A percentile compares a stretch with the other conserved stretches of the same genome.
phyloP scores from a whole-genome alignment of 2,329 filamentous ascomycete species.

The Neodidymelliopsis sp. region DNA sequence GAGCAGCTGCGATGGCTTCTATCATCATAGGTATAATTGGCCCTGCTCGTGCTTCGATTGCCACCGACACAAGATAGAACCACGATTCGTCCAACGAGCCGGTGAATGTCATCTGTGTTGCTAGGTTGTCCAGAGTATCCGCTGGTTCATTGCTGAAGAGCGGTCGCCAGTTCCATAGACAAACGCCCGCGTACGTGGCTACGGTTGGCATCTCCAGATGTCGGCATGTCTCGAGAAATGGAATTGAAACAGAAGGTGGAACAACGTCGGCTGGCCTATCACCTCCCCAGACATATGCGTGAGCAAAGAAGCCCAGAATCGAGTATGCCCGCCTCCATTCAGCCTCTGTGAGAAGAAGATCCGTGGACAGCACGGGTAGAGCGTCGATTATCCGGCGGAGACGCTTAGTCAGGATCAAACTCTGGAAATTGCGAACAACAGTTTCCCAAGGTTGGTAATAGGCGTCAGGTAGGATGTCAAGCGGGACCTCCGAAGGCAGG shows the following conservation, averaged over 20 bases:
- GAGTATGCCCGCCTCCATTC: constrained; percentile 93
- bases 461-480: constrained; percentile 81
- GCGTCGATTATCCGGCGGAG: constrained; percentile 80
- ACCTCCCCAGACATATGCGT: constrained; percentile 91
- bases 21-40: constrained; percentile 90
- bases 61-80: constrained; percentile 96
- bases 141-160: constrained; percentile 84
- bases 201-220: constrained; percentile 88
- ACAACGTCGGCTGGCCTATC: constrained; percentile 76
- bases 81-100: constrained; percentile 96
- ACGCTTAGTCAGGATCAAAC: constrained; percentile 82
- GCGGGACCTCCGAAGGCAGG: constrained; percentile 79
- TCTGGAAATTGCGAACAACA: constrained; percentile 83
- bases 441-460: constrained; percentile 98
- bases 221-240: constrained; percentile 77
- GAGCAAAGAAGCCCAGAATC: constrained; percentile 78
- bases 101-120: constrained; percentile 88
- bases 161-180: constrained; percentile 96
- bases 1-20: constrained; percentile 80
- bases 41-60: constrained; percentile 90
- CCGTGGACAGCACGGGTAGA: constrained; percentile 83
- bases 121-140: constrained; percentile 85
- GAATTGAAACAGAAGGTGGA: constrained; percentile 82
- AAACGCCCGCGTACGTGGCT: constrained; percentile 90
- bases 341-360: constrained; percentile 79